Evolutionary conservation across 2,329 filamentous ascomycete genomes (phyloP).

Genomic region (Penicillium sp.): DNA sequence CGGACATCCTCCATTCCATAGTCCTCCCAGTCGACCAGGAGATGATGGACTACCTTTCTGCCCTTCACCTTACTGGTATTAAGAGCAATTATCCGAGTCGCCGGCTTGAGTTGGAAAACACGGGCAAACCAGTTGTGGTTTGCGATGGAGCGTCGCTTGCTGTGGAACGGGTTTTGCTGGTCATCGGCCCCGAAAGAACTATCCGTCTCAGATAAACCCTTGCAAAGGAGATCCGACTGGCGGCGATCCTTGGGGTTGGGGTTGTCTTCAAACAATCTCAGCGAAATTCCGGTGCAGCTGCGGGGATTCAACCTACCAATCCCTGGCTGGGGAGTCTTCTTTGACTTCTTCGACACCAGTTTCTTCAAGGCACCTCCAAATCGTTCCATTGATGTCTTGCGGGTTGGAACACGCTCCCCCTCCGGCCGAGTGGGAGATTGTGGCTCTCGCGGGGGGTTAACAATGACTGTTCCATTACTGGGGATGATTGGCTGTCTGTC

Average conservation of each 20-base stretch:
- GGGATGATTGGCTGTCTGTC: slow-evolving; percentile 26
- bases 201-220: slow-evolving; percentile 15
- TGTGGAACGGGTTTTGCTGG: slow-evolving; percentile 9
- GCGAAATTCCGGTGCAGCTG: background rate
- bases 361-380: slow-evolving; percentile 52
- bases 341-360: slow-evolving; percentile 52
- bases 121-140: slow-evolving; percentile 84
- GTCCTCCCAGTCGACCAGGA: slow-evolving; percentile 77
- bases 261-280: slow-evolving; percentile 7
- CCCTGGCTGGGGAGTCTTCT: slow-evolving; percentile 34
- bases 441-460: slow-evolving; percentile 24
- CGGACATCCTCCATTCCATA: slow-evolving; percentile 80
- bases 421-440: background rate
- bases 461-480: slow-evolving; percentile 26
- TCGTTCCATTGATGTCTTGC: slow-evolving; percentile 24
- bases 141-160: slow-evolving; percentile 16
- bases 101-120: slow-evolving; percentile 86
- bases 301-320: slow-evolving; percentile 37
- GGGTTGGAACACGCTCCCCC: slow-evolving; percentile 11
- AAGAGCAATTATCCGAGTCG: slow-evolving; percentile 73
- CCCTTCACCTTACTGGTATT: slow-evolving; percentile 69
- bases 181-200: slow-evolving; percentile 19
- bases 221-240: slow-evolving; percentile 11
- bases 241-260: slow-evolving; percentile 7
- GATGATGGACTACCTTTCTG: slow-evolving; percentile 72